These are phyloP conservation scores for Lachancea quebecensis DNA, from an alignment of 805 yeast genomes.

Conservation along the genomic window DNA sequence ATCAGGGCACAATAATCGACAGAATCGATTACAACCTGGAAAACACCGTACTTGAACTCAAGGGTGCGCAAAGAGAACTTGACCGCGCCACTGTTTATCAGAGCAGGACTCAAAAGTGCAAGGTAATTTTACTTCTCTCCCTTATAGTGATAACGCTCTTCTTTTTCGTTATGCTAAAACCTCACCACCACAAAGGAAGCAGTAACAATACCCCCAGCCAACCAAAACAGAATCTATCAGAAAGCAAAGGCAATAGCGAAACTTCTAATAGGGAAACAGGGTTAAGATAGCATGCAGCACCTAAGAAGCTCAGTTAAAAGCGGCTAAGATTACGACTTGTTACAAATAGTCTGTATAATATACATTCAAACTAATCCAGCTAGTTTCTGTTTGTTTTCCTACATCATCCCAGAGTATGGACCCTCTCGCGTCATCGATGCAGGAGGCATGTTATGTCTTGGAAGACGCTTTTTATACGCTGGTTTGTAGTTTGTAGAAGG, in stretches of 20 bases:
- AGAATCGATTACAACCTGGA: constrained; percentile 88
- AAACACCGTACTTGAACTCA: constrained; percentile 68
- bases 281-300: too few species aligned
- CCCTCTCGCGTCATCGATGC: constrained; percentile 30
- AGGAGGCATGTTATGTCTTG: constrained; percentile 23
- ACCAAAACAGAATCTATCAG: not conserved
- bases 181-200: constrained; percentile 39
- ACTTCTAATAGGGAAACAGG: not conserved
- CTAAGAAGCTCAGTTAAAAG: too few species aligned
- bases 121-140: constrained; percentile 65
- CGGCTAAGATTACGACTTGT: too few species aligned
- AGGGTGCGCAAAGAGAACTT: constrained; percentile 71
- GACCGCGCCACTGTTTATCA: constrained; percentile 74
- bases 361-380: constrained; percentile 5
- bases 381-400: not conserved
- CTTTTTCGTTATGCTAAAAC: constrained; percentile 64
- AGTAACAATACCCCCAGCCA: constrained; percentile 1
- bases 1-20: constrained; percentile 91
- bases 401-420: constrained; percentile 33
- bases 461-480: constrained; percentile 35
- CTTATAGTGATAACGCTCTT: constrained; percentile 66
- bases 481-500: constrained; percentile 30
- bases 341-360: too few species aligned
- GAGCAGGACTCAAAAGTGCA: constrained; percentile 84
- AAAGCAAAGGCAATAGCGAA: constrained; percentile 1